Evolutionary conservation across 2,329 filamentous ascomycete genomes (phyloP).

Genomic region (Clonostachys byssicola): DNA sequence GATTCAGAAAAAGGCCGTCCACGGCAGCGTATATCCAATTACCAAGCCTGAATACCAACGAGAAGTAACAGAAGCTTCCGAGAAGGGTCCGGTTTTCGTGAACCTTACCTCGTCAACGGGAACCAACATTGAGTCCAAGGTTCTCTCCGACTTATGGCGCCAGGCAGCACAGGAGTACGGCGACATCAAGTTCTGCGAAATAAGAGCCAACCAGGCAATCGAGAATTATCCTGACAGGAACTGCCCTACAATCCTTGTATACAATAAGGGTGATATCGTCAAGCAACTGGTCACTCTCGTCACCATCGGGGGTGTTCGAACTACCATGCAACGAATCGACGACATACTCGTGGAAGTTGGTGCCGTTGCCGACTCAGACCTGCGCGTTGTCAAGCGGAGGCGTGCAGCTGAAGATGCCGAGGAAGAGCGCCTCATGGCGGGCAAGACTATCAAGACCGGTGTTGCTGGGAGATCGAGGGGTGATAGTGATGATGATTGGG

Average conservation of each 20-base stretch:
- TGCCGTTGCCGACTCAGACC: constrained; percentile 73
- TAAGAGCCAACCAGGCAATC: constrained; percentile 86
- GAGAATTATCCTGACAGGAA: constrained; percentile 95
- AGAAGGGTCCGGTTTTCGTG: constrained; percentile 66
- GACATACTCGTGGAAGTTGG: constrained; percentile 77
- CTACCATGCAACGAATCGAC: constrained; percentile 72
- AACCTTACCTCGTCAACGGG: constrained; percentile 76
- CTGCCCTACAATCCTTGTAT: constrained; percentile 89
- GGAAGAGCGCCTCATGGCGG: constrained; percentile 43
- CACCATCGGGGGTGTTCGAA: constrained; percentile 70
- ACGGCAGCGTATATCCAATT: constrained; percentile 88
- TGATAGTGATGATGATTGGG: constrained; percentile 58
- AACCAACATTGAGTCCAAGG: constrained; percentile 78
- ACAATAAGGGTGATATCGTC: constrained; percentile 87
- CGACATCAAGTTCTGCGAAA: constrained; percentile 97
- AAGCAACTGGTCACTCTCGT: constrained; percentile 88
- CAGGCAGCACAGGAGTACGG: constrained; percentile 81
- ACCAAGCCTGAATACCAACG: constrained; percentile 90
- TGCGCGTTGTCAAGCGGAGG: constrained; percentile 65
- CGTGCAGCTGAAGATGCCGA: constrained; percentile 56
- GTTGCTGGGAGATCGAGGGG: constrained; percentile 38
- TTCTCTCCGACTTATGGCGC: constrained; percentile 82
- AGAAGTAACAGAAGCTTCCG: constrained; percentile 88
- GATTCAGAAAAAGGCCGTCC: constrained; percentile 71
- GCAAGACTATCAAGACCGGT: constrained; percentile 47